Percentiles rank a stretch among this genome's conserved stretches.
phyloP scores from a whole-genome alignment of 1,139 yeast genomes.

The Eremothecium cymbalariae region DNA sequence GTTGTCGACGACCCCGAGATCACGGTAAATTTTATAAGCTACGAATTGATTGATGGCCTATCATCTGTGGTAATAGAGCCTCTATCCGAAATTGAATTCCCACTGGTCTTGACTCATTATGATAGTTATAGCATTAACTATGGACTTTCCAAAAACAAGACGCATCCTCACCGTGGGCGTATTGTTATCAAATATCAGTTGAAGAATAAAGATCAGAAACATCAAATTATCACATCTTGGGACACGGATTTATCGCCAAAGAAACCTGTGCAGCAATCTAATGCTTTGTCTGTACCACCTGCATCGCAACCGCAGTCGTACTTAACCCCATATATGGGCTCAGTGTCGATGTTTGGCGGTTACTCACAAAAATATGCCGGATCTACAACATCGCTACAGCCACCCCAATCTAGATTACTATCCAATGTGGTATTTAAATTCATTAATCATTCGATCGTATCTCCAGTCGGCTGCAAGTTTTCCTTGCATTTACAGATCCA shows the following conservation, averaged over 20 bases:
- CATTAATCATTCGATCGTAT: conserved; percentile 7
- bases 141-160: conserved; percentile 19
- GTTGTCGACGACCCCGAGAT: conserved; percentile 6
- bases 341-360: conserved; percentile 12
- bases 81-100: conserved; percentile 17
- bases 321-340: conserved; percentile 19
- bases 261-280: conserved; percentile 11
- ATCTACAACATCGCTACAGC: conserved; percentile 2
- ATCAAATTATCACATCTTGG: conserved; percentile 26
- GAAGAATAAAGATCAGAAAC: conserved; percentile 7
- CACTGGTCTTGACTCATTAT: conserved; percentile 18
- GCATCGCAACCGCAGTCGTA: conserved; percentile 17
- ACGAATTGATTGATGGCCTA: conserved; percentile 21
- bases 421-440: conserved; percentile 11
- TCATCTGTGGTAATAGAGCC: conserved; percentile 20
- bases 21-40: conserved; percentile 9
- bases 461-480: conserved; percentile 17
- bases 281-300: conserved; percentile 7
- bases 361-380: not conserved
- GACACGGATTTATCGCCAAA: conserved; percentile 29
- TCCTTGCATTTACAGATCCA: conserved; percentile 24
- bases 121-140: conserved; percentile 28
- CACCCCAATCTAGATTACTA: conserved; percentile 11
- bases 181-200: conserved; percentile 21
- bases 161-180: conserved; percentile 21